A percentile compares a stretch with the other conserved stretches of the same genome.
phyloP scores from a whole-genome alignment of 306 rosid species.

The Vicia sativa region DNA sequence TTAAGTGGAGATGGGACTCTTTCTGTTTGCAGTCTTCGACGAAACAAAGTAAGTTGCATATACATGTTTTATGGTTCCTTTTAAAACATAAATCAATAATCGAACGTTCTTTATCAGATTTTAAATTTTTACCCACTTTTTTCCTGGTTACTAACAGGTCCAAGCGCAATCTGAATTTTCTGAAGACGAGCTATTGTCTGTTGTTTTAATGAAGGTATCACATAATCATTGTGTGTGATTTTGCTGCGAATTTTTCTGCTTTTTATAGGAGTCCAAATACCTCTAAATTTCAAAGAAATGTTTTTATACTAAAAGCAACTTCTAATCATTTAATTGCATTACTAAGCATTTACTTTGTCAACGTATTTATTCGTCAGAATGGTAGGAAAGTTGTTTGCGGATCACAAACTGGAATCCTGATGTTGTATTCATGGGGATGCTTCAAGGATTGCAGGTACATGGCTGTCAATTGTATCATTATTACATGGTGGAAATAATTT shows the following conservation, averaged over 20 bases:
- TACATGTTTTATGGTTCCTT: slow-evolving; percentile 28
- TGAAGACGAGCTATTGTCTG: slow-evolving; percentile 84
- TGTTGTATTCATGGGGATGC: slow-evolving; percentile 89
- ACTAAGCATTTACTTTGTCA: background rate
- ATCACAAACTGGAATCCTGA: slow-evolving; percentile 72
- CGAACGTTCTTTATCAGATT: background rate
- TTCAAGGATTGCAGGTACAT: slow-evolving; percentile 88
- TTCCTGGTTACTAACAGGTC: slow-evolving; percentile 54
- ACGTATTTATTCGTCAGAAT: slow-evolving; percentile 50
- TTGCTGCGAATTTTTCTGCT: slow-evolving; percentile 2
- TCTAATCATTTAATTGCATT: background rate
- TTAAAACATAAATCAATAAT: slow-evolving; percentile 7
- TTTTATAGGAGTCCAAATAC: too few relatives aligned
- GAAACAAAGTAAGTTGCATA: slow-evolving; percentile 68
- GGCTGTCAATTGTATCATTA: slow-evolving; percentile 20
- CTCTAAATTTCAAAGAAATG: too few relatives aligned
- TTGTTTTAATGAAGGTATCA: slow-evolving; percentile 88
- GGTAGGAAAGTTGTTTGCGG: slow-evolving; percentile 90
- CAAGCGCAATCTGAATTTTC: slow-evolving; percentile 89
- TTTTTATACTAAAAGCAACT: background rate
- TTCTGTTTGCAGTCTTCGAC: slow-evolving; percentile 87
- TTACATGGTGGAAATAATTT: slow-evolving; percentile 11
- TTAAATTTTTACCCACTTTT: slow-evolving; percentile 23
- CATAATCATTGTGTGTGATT: background rate
- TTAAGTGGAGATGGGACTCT: slow-evolving; percentile 92